Evolutionary conservation across 208 protist species (phyloP).

Genomic region (Tetramitus jugosus): DNA sequence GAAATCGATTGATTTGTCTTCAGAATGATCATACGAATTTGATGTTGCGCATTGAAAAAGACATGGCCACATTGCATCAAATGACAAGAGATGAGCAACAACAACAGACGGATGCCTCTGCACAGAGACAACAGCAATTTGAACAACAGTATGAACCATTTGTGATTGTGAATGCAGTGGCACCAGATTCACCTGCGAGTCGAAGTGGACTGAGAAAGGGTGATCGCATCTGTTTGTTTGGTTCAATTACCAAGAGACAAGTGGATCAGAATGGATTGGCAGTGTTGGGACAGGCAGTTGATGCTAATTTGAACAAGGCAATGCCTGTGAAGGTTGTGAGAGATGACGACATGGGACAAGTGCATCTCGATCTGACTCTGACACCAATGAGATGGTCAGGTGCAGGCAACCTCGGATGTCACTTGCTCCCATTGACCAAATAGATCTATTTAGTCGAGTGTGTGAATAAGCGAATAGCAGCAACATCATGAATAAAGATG

Average conservation of each 20-base stretch:
- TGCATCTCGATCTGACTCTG: neutral
- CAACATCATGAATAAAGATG: no score
- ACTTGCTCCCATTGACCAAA: neutral
- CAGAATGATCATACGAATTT: neutral
- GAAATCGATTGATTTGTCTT: neutral
- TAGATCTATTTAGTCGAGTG: no score
- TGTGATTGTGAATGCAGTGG: neutral
- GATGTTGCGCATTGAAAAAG: neutral
- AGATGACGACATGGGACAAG: neutral
- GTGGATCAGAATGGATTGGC: slow-evolving; percentile 7
- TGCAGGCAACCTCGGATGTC: neutral
- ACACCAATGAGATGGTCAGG: neutral
- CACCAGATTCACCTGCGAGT: neutral
- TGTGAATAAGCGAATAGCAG: no score
- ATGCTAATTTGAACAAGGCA: neutral
- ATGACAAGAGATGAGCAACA: neutral
- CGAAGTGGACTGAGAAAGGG: neutral
- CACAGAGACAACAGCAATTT: neutral
- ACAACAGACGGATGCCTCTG: neutral
- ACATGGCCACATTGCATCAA: slow-evolving; percentile 1
- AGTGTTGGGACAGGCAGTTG: no score
- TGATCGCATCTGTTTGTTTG: neutral
- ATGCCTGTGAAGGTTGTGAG: neutral
- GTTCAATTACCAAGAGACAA: neutral
- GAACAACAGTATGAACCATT: neutral